Conservation (phyloP, 164 flowering plant species). For the Annona squamosa region DNA sequence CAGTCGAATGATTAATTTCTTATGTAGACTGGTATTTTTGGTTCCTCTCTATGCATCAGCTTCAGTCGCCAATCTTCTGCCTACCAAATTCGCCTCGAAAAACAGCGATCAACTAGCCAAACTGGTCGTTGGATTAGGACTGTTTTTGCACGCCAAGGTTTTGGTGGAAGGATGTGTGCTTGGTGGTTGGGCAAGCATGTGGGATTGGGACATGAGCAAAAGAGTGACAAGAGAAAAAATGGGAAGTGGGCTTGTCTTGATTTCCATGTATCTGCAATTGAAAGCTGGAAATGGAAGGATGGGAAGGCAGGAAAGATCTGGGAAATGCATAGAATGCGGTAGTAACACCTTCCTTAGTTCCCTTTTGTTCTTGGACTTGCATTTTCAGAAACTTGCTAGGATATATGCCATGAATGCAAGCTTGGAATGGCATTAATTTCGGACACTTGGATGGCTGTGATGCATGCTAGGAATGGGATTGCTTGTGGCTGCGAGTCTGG, state of each 20-base stretch:
- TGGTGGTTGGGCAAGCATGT: constrained; percentile 34
- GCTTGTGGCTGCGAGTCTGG: constrained; percentile 41
- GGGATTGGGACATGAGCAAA: constrained; percentile 50
- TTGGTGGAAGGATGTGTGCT: constrained; percentile 30
- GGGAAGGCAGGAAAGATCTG: constrained; percentile 9
- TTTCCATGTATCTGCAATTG: constrained; percentile 55
- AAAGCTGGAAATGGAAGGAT: constrained; percentile 16
- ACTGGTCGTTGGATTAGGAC: constrained; percentile 35
- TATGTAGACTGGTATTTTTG: constrained; percentile 72
- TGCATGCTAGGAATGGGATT: constrained; percentile 34
- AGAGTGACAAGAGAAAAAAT: constrained; percentile 66
- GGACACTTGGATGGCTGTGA: neutral
- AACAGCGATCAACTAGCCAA: constrained; percentile 22
- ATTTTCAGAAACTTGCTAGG: neutral
- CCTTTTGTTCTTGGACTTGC: neutral
- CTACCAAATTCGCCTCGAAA: constrained; percentile 7
- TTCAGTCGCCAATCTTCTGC: constrained; percentile 34
- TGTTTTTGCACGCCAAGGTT: constrained; percentile 49
- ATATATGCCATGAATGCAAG: neutral
- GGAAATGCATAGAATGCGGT: constrained; percentile 31
- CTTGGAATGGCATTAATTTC: neutral
- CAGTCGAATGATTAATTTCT: neutral
- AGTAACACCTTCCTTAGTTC: constrained; percentile 2
- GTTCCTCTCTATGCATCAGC: constrained; percentile 60
- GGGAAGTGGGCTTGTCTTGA: constrained; percentile 59